Evolutionary conservation across 495 filamentous ascomycete genomes (phyloP), one percentile per base, ranked within the genome.

Genomic region (Aspergillus cristatus): DNA sequence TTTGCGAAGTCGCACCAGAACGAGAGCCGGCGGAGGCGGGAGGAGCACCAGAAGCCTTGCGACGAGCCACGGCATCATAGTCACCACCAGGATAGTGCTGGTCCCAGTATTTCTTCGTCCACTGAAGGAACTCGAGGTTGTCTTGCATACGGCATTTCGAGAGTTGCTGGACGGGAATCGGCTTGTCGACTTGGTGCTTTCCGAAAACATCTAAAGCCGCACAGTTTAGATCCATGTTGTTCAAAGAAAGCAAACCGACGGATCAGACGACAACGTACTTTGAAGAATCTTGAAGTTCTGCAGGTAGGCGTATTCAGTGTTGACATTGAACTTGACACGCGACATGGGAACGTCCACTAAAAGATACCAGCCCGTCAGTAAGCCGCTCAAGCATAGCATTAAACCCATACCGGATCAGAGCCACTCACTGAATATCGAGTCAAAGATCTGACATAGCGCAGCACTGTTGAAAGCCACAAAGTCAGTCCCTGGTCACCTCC

Each of bases 141-240:
- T 98, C 91, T 67, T 98, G 91, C 86, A 98, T 97, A 68, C 93
- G 94, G 73, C 91, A 98, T 64, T 96, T 97, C 46, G 87, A 74
- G 39, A 98, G 80, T 47, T 75, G 67, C 60, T 94, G 79, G 50
- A 96, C 82, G 47, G 87, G 88, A 43, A 97, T 77, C 16, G 79
- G 78, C 48, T 85, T 86, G 38, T 96, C 86, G 59, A 98, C 76
- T 25, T 72, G 59, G 65, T 97, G 90, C 48, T 79, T 78, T 25
- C 82, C 75, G 57, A 97, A 97, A 32, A 77, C 70, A 58, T 82
- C 88, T 94, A 42, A n/a, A 32, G 11, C 20, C 20, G 20, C 8
- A 24, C 20, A 8, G 4, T 8, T 4, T 4, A 24, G 8, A 4
- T 8, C 8, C 20, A 24, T 4, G 20, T 24, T 24, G 4, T n/a